Conservation (phyloP, 1,284 basidiomycete species). For the Fomitiporia mediterranea region DNA sequence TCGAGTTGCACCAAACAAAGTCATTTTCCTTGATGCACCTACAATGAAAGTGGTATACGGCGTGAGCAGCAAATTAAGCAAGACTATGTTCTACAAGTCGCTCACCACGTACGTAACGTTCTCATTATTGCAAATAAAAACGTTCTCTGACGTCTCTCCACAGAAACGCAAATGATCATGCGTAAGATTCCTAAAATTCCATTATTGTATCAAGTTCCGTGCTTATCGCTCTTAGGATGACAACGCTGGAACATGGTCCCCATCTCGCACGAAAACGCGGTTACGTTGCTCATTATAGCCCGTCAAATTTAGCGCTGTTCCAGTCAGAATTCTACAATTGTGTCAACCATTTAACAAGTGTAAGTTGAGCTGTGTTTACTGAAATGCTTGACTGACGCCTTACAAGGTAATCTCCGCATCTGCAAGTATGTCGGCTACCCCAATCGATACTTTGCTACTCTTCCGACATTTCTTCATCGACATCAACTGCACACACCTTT, state of each 20-base stretch:
- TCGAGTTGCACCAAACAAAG: slow-evolving; percentile 23
- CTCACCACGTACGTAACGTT: slow-evolving; percentile 14
- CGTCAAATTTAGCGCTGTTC: slow-evolving; percentile 21
- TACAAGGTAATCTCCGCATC: not conserved
- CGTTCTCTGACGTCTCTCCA: not conserved
- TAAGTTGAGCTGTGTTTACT: slow-evolving; percentile 1
- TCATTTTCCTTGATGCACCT: slow-evolving; percentile 21
- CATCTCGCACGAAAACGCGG: slow-evolving; percentile 20
- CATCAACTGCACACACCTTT: slow-evolving; percentile 17
- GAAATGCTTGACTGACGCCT: not conserved
- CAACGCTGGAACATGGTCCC: slow-evolving; percentile 19
- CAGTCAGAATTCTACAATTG: slow-evolving; percentile 21
- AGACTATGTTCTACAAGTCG: slow-evolving; percentile 28
- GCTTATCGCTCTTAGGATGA: slow-evolving; percentile 18
- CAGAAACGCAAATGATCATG: slow-evolving; percentile 25
- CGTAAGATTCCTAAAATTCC: too few relatives aligned
- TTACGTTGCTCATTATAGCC: slow-evolving; percentile 22
- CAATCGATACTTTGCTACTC: slow-evolving; percentile 21
- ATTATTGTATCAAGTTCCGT: not conserved
- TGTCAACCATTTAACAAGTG: slow-evolving; percentile 17
- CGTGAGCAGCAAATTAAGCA: slow-evolving; percentile 20
- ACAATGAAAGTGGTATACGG: slow-evolving; percentile 23
- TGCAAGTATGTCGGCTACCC: not conserved
- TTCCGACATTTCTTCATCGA: slow-evolving; percentile 24
- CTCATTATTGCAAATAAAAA: not conserved